phyloP scores from a whole-genome alignment of 208 protist genomes.

The Plasmodiophora brassicae region DNA sequence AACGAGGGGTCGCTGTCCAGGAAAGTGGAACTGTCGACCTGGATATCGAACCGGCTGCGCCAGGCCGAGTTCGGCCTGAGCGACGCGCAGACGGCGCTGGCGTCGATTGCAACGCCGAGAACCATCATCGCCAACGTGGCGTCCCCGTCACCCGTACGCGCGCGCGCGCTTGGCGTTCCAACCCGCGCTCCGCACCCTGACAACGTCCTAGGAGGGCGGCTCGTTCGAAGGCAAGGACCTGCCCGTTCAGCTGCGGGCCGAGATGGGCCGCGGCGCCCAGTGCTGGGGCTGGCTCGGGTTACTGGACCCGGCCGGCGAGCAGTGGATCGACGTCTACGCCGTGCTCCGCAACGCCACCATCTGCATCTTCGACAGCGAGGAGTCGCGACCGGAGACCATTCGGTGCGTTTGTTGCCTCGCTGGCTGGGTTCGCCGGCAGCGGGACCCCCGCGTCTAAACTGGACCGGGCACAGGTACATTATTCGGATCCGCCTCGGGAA shows the following conservation, averaged over 20 bases:
- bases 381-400: not conserved
- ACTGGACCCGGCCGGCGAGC: not conserved
- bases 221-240: not conserved
- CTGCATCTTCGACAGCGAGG: not conserved
- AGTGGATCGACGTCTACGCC: not conserved
- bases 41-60: not conserved
- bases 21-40: not conserved
- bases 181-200: not conserved
- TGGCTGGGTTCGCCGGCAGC: no score
- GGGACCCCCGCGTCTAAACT: no score
- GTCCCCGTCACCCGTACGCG: no score
- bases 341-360: not conserved
- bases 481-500: not conserved
- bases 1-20: not conserved
- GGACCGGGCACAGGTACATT: not conserved
- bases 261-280: not conserved
- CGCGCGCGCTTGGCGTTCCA: no score
- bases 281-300: not conserved
- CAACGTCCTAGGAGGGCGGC: not conserved
- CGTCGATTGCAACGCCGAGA: not conserved
- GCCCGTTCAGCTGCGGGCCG: not conserved
- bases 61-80: not conserved
- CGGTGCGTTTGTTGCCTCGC: not conserved
- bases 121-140: not conserved
- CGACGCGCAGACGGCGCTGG: not conserved